Base-by-base conservation (phyloP, 2,329 filamentous ascomycete species). In the Aureobasidium pullulans region DNA sequence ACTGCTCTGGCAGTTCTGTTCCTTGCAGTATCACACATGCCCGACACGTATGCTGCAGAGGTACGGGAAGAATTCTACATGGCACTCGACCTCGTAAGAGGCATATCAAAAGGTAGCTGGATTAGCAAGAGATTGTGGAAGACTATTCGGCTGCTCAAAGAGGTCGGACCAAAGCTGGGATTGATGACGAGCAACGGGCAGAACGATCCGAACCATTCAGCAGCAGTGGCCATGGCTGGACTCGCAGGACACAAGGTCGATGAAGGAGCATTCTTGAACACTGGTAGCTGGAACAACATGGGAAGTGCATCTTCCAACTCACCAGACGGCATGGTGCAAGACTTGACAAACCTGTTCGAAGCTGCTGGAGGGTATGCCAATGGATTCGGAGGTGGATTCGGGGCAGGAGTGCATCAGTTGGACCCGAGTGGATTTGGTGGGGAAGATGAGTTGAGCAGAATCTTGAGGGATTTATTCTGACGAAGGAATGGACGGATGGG, bases 11-110 rank as follows among this genome's bases (percentile, higher is more conserved):
- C 87, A 0, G 87, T 89, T 3, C 76, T 92, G 11, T 91, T 92
- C 68, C 79, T 92, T 1, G 88, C 88, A 1, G 87, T 87, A 0
- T 87, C 86, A 3, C 88, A 92, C 67, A 86, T 87, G 0, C 88
- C 88, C 0, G 81, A 87, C 0, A 80, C 84, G 29, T 92, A 91
- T 70, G 87, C 84, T 65, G 76, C 80, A 9, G 72, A 79, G 28
- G 90, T 87, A 63, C 81, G 88, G 16, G 83, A 88, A 46, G 88
- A 92, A 70, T 92, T 92, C 68, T 90, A 90, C 74, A 84, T 88
- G 79, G 87, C 86, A 0, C 79, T 92, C 1, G 86, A 90, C 57
- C 76, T 92, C 3, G 83, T 92, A 40, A 86, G 88, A 62, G 85
- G 87, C 58, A 79, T 92, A 59, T 88, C 85, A 3, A 82, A 83